Evolutionary conservation across 257 asterid genomes (phyloP).

Genomic region (Primulina huaijiensis): DNA sequence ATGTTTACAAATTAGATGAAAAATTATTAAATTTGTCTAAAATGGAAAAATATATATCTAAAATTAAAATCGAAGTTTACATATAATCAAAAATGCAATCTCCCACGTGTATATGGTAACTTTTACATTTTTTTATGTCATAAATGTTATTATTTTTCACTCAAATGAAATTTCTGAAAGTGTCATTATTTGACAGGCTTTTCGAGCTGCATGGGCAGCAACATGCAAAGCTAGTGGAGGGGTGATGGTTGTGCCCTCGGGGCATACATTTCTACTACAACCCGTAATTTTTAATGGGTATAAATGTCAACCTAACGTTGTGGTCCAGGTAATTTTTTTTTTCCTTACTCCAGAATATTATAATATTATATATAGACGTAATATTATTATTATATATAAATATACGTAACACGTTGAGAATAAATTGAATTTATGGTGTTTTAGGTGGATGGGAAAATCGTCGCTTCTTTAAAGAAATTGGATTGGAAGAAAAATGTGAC

Average conservation of each 20-base stretch:
- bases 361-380: too few species aligned
- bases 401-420: neutral
- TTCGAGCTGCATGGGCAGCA: conserved; percentile 13
- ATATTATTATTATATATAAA: neutral
- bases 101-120: too few species aligned
- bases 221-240: conserved; percentile 25
- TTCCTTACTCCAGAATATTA: too few species aligned
- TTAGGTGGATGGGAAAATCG: conserved; percentile 31
- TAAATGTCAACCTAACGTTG: conserved; percentile 19
- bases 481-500: neutral
- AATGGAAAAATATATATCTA: too few species aligned
- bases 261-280: conserved; percentile 27
- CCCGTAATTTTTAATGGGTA: conserved; percentile 22
- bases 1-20: too few species aligned
- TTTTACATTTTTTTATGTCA: too few species aligned
- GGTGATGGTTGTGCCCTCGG: conserved; percentile 25
- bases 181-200: conserved; percentile 21
- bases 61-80: too few species aligned
- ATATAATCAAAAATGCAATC: too few species aligned
- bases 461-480: conserved; percentile 18
- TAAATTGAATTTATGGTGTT: neutral
- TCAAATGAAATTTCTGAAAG: too few species aligned
- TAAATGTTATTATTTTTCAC: too few species aligned
- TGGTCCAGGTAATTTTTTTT: conserved; percentile 20
- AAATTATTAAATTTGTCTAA: too few species aligned